These are phyloP conservation scores for Calendula officinalis DNA, from an alignment of 129 eudicot genomes.

Conservation along the genomic window DNA sequence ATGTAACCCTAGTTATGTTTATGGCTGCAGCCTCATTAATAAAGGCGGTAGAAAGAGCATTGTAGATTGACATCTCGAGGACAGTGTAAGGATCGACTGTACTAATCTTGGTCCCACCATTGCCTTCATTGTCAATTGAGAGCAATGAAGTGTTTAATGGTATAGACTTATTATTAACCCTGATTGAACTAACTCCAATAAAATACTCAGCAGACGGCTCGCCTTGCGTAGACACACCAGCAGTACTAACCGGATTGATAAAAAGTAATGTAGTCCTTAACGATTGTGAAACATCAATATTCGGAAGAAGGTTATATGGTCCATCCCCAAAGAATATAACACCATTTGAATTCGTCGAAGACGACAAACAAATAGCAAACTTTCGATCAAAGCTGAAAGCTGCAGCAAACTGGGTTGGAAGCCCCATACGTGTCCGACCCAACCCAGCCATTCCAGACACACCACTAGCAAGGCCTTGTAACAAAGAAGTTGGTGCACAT, in stretches of 20 bases:
- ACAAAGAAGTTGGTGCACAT: constrained; percentile 37
- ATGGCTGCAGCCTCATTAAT: constrained; percentile 26
- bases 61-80: constrained; percentile 47
- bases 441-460: constrained; percentile 54
- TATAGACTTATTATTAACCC: constrained; percentile 33
- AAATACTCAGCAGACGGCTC: constrained; percentile 60
- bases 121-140: constrained; percentile 42
- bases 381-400: constrained; percentile 50
- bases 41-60: constrained; percentile 33
- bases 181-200: constrained; percentile 51
- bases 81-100: constrained; percentile 62
- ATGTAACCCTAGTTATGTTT: constrained; percentile 39
- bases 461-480: constrained; percentile 43
- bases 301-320: constrained; percentile 46
- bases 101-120: constrained; percentile 69
- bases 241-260: constrained; percentile 49
- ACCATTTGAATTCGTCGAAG: constrained; percentile 38
- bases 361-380: constrained; percentile 56
- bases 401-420: constrained; percentile 47
- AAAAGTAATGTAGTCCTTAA: constrained; percentile 38
- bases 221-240: constrained; percentile 17
- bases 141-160: constrained; percentile 45
- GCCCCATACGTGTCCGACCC: constrained; percentile 42
- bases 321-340: constrained; percentile 54
- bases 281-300: constrained; percentile 30